phyloP scores from a whole-genome alignment of 208 protist species.

The Wallacemonas sp. region DNA sequence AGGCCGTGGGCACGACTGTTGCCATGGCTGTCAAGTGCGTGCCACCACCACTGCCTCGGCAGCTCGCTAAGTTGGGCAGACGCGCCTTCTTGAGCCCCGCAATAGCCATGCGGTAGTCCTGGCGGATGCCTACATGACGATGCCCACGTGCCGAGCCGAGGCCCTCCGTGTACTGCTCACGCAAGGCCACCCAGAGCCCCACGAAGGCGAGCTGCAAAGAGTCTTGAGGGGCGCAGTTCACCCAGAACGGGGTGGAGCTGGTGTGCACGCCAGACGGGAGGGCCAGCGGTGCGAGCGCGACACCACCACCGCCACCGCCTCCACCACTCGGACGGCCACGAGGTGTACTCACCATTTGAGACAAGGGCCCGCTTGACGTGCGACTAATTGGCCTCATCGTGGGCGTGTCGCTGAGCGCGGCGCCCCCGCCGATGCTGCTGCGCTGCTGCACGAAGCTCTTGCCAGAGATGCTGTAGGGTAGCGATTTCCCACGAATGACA shows the following conservation, averaged over 20 bases:
- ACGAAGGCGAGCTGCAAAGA: conserved; percentile 57
- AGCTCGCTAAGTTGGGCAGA: background rate
- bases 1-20: conserved; percentile 23
- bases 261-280: conserved; percentile 15
- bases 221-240: conserved; percentile 64
- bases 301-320: conserved; percentile 12
- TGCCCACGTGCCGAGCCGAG: conserved; percentile 40
- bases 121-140: conserved; percentile 38
- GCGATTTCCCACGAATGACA: conserved; percentile 47
- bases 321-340: conserved; percentile 9
- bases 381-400: conserved; percentile 4
- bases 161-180: conserved; percentile 43
- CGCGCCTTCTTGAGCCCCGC: conserved; percentile 33
- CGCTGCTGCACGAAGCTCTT: conserved; percentile 19
- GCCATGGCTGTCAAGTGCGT: conserved; percentile 1
- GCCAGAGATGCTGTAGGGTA: conserved; percentile 15
- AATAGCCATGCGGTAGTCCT: conserved; percentile 51
- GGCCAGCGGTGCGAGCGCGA: conserved; percentile 6
- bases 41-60: background rate
- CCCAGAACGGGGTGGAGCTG: conserved; percentile 40
- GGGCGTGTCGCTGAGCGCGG: conserved; percentile 4
- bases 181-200: conserved; percentile 51
- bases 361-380: background rate
- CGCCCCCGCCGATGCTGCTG: background rate
- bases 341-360: conserved; percentile 14